Base-by-base conservation (phyloP, 164 flowering plant genomes). In the Magnolia sinica region DNA sequence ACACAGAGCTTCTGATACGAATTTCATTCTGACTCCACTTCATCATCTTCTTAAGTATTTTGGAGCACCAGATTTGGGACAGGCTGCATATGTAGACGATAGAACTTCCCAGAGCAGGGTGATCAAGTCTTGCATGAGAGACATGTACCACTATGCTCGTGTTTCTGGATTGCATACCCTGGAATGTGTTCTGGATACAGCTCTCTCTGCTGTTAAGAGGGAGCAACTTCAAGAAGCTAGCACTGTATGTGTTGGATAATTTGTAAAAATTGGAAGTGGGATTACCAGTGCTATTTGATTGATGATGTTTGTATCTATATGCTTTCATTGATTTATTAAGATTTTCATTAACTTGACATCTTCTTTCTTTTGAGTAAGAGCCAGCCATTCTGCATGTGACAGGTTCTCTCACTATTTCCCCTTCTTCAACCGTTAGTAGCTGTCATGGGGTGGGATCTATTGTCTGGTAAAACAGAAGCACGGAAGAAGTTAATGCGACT, bases 361-460 rank as follows among this genome's bases (percentile, higher is more conserved):
- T 67, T 19, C 8, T 37, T 68, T 59, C 19, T n/a, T 50, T 69
- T 23, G 20, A 23, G 14, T 23, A 72, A 22, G 23, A 27, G 74
- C 20, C 7, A 72, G 11, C 20, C 58, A 50, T 19, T 55, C 3
- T 23, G 37, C 31, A 23, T 55, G 37, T 82, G 27, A 71, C 83
- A 96, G 99, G 82, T 92, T 81, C 97, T 92, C 74, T 74, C 76
- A 52, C 74, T 92, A 75, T 93, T 86, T 83, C 99, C 99, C n/a
- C 89, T 88, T 73, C 97, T 96, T 87, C 96, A 83, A 80, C 98
- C 99, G 23, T 82, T 96, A 68, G 92, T 92, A 73, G 96, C 97
- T 77, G 91, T 85, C 77, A 90, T 96, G 92, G 98, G 99, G 79
- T 96, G 99, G 99, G 99, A 96, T 84, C 82, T 96, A 22, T 85